These are phyloP conservation scores for Murraya koenigii DNA, from an alignment of 345 rosid species.

Conservation along the genomic window DNA sequence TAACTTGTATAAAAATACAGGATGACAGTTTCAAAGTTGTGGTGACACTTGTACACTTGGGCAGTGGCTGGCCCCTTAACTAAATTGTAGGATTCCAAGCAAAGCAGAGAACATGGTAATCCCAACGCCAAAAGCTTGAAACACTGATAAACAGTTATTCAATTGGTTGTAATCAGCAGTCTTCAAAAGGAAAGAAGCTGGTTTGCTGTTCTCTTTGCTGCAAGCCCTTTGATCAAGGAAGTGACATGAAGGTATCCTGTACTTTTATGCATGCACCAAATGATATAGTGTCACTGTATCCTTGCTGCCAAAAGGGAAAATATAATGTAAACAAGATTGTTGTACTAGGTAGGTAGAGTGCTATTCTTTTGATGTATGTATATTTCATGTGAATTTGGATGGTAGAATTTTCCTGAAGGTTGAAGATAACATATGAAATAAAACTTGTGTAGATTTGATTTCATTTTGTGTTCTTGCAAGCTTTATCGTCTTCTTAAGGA, in stretches of 20 bases:
- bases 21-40: conserved; percentile 8
- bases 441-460: neutral
- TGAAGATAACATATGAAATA: neutral
- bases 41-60: neutral
- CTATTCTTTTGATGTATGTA: conserved; percentile 6
- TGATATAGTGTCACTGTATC: neutral
- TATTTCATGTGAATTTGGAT: conserved; percentile 5
- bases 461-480: neutral
- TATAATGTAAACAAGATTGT: neutral
- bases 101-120: neutral
- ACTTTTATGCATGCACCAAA: neutral
- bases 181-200: conserved; percentile 1
- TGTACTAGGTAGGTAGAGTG: neutral
- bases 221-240: neutral
- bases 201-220: neutral
- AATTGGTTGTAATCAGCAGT: neutral
- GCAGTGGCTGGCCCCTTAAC: conserved; percentile 3
- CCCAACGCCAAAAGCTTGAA: neutral
- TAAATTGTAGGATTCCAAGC: neutral
- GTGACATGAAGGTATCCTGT: neutral
- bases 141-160: neutral
- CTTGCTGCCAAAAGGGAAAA: neutral
- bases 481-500: neutral
- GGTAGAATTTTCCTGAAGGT: neutral
- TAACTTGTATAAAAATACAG: neutral